A percentile compares a stretch with the other conserved stretches of the same genome.
Evolutionary conservation across 768 basidiomycete species (phyloP).

Genomic region (Hydnum rufescens): DNA sequence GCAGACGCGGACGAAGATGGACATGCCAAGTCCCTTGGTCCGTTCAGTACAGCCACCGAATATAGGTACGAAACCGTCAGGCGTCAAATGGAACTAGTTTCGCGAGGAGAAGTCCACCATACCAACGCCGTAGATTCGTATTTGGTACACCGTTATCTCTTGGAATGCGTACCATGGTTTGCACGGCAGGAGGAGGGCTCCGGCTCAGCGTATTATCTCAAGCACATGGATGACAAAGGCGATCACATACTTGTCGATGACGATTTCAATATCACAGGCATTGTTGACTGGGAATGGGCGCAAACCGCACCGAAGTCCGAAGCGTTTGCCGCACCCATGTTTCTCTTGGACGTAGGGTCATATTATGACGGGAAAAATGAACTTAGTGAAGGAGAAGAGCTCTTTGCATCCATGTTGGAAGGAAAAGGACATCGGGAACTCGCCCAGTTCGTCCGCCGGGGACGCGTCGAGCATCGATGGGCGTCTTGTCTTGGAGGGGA

Average conservation of each 20-base stretch:
- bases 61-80: not conserved
- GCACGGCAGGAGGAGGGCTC: no score
- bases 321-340: not conserved
- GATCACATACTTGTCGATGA: conserved; percentile 16
- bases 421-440: no score
- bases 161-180: no score
- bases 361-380: no score
- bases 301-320: not conserved
- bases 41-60: not conserved
- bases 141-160: no score
- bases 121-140: not conserved
- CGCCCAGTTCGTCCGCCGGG: no score
- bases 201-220: conserved; percentile 10
- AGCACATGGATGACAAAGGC: conserved; percentile 14
- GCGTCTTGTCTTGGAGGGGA: no score
- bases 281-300: conserved; percentile 19
- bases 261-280: conserved; percentile 12
- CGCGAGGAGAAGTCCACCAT: not conserved
- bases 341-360: not conserved
- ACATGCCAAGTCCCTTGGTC: not conserved
- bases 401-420: no score
- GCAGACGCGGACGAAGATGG: not conserved
- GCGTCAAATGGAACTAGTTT: conserved; percentile 5
- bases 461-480: no score
- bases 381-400: no score